A percentile compares a stretch with the other conserved stretches of the same genome.
phyloP scores from a whole-genome alignment of 805 yeast species.

The Sungouiella blattae region DNA sequence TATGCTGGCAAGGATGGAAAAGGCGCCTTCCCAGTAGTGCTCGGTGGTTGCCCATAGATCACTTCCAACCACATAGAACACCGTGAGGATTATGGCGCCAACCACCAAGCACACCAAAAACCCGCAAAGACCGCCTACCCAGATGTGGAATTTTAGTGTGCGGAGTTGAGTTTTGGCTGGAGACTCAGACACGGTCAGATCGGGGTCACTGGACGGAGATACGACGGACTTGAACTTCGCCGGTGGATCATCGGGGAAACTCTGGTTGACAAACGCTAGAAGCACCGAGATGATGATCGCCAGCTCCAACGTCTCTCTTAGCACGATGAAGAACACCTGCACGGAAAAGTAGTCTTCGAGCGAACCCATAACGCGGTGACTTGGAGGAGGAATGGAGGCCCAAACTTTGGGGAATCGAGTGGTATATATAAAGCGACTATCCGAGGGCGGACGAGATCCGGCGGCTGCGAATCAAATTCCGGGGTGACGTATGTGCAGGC shows the following conservation, averaged over 20 bases:
- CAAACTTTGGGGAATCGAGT: too few species aligned
- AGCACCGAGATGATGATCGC: constrained; percentile 20
- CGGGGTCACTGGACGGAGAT: too few species aligned
- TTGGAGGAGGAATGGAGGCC: too few species aligned
- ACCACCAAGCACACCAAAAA: constrained; percentile 35
- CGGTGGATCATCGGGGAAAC: constrained; percentile 3
- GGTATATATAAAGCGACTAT: too few species aligned
- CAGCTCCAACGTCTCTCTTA: constrained; percentile 19
- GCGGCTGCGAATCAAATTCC: too few species aligned
- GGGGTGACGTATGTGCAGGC: too few species aligned
- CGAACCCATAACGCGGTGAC: constrained; percentile 10
- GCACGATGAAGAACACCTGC: constrained; percentile 18
- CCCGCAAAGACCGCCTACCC: constrained; percentile 44
- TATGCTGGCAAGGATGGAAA: constrained; percentile 42
- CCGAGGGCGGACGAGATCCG: background rate
- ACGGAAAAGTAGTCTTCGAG: constrained; percentile 16
- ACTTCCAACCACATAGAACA: constrained; percentile 39
- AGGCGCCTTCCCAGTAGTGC: constrained; percentile 47
- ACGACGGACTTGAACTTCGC: background rate
- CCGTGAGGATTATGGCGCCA: constrained; percentile 36
- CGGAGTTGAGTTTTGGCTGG: constrained; percentile 11
- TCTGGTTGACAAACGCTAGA: constrained; percentile 14
- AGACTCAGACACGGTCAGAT: background rate
- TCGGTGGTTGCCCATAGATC: constrained; percentile 46
- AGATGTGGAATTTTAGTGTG: constrained; percentile 33